Conservation (phyloP, 2,329 filamentous ascomycete species). For the Diplodia seriata region DNA sequence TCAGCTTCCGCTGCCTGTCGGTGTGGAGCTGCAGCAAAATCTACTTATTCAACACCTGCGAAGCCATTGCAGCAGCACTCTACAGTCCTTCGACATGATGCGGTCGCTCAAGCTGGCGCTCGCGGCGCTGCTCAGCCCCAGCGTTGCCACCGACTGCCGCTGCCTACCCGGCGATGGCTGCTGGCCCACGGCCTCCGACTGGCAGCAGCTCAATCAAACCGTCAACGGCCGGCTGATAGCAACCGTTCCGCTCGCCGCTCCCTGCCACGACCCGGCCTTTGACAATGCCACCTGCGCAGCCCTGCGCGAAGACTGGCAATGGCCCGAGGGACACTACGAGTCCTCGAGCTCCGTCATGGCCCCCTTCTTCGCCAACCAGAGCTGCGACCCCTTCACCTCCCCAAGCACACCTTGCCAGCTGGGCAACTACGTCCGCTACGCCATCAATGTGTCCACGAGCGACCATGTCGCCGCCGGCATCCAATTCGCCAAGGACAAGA, state of each 20-base stretch:
- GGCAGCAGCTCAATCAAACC: slow-evolving; percentile 57
- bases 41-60: background rate
- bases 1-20: background rate
- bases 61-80: background rate
- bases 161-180: slow-evolving; percentile 53
- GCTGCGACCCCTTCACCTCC: slow-evolving; percentile 21
- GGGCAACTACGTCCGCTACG: slow-evolving; percentile 15
- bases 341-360: slow-evolving; percentile 31
- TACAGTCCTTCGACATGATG: background rate
- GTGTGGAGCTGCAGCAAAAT: background rate
- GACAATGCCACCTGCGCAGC: slow-evolving; percentile 39
- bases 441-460: slow-evolving; percentile 6
- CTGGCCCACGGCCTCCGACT: slow-evolving; percentile 59
- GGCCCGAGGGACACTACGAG: slow-evolving; percentile 28
- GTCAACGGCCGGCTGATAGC: slow-evolving; percentile 53
- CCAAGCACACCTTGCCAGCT: background rate
- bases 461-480: slow-evolving; percentile 37
- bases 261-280: slow-evolving; percentile 51
- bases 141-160: slow-evolving; percentile 50
- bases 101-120: background rate
- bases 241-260: slow-evolving; percentile 54
- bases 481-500: slow-evolving; percentile 42
- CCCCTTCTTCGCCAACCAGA: slow-evolving; percentile 33
- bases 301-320: slow-evolving; percentile 42
- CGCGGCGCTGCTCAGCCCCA: background rate